Conservation (phyloP, 306 rosid species). For the Pyrus betulifolia region DNA sequence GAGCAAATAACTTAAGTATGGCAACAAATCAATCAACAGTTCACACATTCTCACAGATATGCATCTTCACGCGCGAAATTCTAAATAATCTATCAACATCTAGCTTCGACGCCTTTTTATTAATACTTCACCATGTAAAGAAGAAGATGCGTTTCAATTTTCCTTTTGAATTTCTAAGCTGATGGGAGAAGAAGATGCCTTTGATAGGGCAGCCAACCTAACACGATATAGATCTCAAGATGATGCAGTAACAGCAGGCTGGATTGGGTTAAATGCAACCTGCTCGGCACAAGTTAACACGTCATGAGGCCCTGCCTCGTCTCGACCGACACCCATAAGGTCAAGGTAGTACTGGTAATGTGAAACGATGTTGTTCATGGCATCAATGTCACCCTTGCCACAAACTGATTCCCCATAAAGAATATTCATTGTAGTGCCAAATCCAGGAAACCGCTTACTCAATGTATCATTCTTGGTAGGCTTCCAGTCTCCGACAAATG, state of each 20-base stretch:
- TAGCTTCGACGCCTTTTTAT: slow-evolving; percentile 40
- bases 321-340: slow-evolving; percentile 71
- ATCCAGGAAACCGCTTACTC: slow-evolving; percentile 68
- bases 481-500: slow-evolving; percentile 85
- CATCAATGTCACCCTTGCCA: slow-evolving; percentile 69
- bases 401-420: slow-evolving; percentile 74
- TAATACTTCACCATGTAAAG: slow-evolving; percentile 16
- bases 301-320: slow-evolving; percentile 59
- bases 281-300: slow-evolving; percentile 68
- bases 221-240: slow-evolving; percentile 34
- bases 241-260: slow-evolving; percentile 28
- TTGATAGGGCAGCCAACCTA: slow-evolving; percentile 21
- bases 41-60: slow-evolving; percentile 4
- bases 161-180: background rate
- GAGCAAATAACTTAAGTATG: background rate
- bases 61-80: slow-evolving; percentile 4
- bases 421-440: slow-evolving; percentile 88
- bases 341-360: slow-evolving; percentile 77
- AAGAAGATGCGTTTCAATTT: background rate
- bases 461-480: slow-evolving; percentile 84
- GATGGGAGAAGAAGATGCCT: background rate
- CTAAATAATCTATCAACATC: slow-evolving; percentile 8
- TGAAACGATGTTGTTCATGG: slow-evolving; percentile 73
- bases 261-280: slow-evolving; percentile 61
- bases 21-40: slow-evolving; percentile 1